Evolutionary conservation across 2,329 filamentous ascomycete species (phyloP), one percentile per base, ranked within the genome.

Genomic region (Ceratocystis eucalypticola): DNA sequence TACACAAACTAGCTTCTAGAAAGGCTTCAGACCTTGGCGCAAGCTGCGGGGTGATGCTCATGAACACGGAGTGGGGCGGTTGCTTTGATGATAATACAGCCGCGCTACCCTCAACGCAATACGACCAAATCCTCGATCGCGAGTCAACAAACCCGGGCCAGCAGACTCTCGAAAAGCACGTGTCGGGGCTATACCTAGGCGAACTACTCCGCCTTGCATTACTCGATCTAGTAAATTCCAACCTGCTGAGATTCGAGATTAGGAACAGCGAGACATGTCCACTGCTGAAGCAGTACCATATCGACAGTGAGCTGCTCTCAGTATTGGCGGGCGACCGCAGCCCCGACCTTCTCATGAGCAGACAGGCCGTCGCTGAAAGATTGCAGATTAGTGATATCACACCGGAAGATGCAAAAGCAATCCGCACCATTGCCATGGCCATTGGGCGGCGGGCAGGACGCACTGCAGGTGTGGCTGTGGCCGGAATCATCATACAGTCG

Each of bases 61-160:
- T 92, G 72, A 92, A 91, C 74, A 87, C 87, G 1, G 88, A 92
- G 76, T 92, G 88, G 88, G 88, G 88, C 68, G 88, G 85, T 68
- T 62, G 59, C 37, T 91, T 91, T 71, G 88, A 91, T 75, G 89
- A 88, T 74, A 78, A 80, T 25, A 78, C 90, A 53, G 82, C 80
- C 67, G 85, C 88, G 5, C 77, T 91, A n/a, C 88, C 88, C 8
- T 82, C 81, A 69, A 91, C 88, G 0, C 75, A 79, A 1, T 91
- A 88, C 72, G 88, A 92, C 73, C 73, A 77, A 44, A 79, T 81
- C 64, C 79, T 92, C 17, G 88, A 92, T 73, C 76, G 76, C 12
- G 83, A 84, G 61, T 88, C 84, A 65, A 81, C 84, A 69, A 91
- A 92, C 73, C 88, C 87, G 0, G 87, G 87, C 10, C 83, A 88